Evolutionary conservation across 306 rosid genomes (phyloP).

Genomic region (Vigna radiata): DNA sequence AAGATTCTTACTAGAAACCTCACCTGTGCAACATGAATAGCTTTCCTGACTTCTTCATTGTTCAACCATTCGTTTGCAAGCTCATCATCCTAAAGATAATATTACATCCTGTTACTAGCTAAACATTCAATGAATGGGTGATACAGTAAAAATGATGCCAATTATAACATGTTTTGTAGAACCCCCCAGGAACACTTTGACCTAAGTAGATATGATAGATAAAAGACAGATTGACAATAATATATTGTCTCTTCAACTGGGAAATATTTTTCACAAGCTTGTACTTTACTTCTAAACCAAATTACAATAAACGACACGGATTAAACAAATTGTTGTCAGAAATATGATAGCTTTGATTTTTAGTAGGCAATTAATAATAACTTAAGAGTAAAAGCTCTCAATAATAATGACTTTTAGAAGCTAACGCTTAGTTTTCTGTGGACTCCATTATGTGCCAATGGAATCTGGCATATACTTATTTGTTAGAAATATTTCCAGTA

Average conservation of each 20-base stretch:
- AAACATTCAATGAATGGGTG: constrained; percentile 25
- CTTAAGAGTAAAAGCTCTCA: background rate
- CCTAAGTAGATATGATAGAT: background rate
- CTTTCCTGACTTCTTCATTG: constrained; percentile 70
- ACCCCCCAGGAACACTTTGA: background rate
- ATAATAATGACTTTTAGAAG: constrained; percentile 7
- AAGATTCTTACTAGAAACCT: constrained; percentile 32
- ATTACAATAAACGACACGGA: constrained; percentile 3
- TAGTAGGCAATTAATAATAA: constrained; percentile 1
- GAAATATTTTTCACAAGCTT: background rate
- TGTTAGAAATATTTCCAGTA: background rate
- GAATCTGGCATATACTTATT: constrained; percentile 2
- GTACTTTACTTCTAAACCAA: background rate
- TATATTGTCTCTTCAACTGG: background rate
- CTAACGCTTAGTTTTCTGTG: constrained; percentile 8
- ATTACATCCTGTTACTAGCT: constrained; percentile 23
- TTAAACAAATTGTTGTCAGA: background rate
- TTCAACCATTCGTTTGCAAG: constrained; percentile 87
- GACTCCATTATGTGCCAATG: background rate
- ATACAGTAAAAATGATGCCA: background rate
- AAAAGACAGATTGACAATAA: background rate
- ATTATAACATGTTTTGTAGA: background rate
- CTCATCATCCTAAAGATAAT: constrained; percentile 61
- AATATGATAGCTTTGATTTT: background rate
- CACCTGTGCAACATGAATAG: constrained; percentile 75